Percentiles rank a stretch among this genome's conserved stretches.
phyloP scores from a whole-genome alignment of 257 asterid species.

The Ehretia macrophylla region DNA sequence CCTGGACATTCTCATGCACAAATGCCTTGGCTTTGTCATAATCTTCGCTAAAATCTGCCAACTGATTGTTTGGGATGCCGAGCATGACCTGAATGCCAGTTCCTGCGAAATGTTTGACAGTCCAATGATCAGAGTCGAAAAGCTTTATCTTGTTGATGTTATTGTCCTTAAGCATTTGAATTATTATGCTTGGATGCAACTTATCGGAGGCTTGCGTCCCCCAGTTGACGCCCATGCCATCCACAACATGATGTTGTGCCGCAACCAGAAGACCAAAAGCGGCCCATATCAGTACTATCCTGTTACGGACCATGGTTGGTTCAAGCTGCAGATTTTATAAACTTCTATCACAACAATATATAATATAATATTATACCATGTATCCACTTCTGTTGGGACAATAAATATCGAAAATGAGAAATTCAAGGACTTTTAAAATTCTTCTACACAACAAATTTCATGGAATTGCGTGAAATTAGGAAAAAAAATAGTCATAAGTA shows the following conservation, averaged over 20 bases:
- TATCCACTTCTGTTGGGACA: background rate
- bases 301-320: slow-evolving; percentile 6
- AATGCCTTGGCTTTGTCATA: slow-evolving; percentile 54
- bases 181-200: slow-evolving; percentile 32
- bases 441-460: background rate
- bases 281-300: slow-evolving; percentile 4
- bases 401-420: background rate
- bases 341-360: too few relatives aligned
- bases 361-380: too few relatives aligned
- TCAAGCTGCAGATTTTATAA: background rate
- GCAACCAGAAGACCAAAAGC: background rate
- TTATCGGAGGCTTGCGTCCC: slow-evolving; percentile 68
- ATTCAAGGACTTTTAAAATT: background rate
- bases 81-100: slow-evolving; percentile 79
- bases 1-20: slow-evolving; percentile 57
- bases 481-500: too few relatives aligned
- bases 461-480: background rate
- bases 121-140: slow-evolving; percentile 63
- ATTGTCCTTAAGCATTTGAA: slow-evolving; percentile 63
- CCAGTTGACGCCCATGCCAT: slow-evolving; percentile 74
- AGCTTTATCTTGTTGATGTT: slow-evolving; percentile 47
- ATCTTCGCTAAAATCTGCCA: slow-evolving; percentile 20
- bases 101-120: slow-evolving; percentile 46
- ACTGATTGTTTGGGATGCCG: slow-evolving; percentile 69
- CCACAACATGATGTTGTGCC: background rate